phyloP scores from a whole-genome alignment of 495 filamentous ascomycete genomes.

The Aspergillus campestris region DNA sequence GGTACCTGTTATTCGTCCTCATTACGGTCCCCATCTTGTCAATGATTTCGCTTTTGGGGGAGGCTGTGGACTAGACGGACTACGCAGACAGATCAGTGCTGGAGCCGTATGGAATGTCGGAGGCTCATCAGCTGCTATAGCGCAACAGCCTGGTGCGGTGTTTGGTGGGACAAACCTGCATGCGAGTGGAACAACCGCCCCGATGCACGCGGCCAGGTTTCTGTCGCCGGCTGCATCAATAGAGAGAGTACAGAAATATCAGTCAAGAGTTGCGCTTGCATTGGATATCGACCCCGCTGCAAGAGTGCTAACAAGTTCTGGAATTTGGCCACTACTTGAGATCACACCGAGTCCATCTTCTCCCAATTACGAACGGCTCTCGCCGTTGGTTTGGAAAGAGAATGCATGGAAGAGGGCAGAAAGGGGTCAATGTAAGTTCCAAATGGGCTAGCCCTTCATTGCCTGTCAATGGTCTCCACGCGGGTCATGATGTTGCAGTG shows the following conservation, averaged over 20 bases:
- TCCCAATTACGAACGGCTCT: constrained; percentile 23
- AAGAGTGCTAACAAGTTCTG: constrained; percentile 45
- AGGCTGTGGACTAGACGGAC: neutral
- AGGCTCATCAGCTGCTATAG: constrained; percentile 46
- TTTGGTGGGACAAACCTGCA: constrained; percentile 53
- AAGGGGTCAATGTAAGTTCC: constrained; percentile 40
- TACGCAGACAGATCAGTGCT: constrained; percentile 42
- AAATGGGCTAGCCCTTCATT: neutral
- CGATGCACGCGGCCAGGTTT: constrained; percentile 64
- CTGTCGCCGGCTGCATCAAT: constrained; percentile 43
- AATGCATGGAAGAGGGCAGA: constrained; percentile 49
- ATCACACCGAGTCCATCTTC: constrained; percentile 20
- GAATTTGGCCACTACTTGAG: constrained; percentile 9
- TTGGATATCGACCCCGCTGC: constrained; percentile 67
- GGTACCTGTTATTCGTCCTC: constrained; percentile 13
- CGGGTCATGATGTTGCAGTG: neutral
- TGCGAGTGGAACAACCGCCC: constrained; percentile 65
- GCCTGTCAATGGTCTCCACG: neutral
- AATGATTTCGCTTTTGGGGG: constrained; percentile 14
- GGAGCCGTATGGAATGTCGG: constrained; percentile 80
- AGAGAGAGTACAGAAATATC: constrained; percentile 58
- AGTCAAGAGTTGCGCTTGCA: constrained; percentile 71
- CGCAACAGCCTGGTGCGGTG: constrained; percentile 35
- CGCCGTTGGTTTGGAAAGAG: constrained; percentile 47
- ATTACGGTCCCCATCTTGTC: constrained; percentile 29